Evolutionary conservation across 1,284 basidiomycete species (phyloP), one percentile per base, ranked within the genome.

Genomic region (Fomitopsis betulina): DNA sequence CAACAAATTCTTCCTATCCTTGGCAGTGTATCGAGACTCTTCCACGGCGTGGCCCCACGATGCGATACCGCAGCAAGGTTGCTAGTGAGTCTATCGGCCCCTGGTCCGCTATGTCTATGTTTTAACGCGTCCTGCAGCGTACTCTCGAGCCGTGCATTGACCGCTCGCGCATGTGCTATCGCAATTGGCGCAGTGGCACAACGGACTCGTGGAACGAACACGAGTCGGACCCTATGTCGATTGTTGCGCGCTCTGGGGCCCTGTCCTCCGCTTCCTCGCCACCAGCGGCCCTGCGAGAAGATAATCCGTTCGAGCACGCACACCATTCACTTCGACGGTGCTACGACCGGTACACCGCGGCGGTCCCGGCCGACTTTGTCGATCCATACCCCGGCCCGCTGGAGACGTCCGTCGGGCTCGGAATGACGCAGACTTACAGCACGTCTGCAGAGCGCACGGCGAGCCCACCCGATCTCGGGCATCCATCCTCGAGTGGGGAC

Each of bases 1-100:
- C 72, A 78, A 25, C 76, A 79, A 21, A 86, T 86, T 5, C 81
- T 88, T 69, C 70, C 76, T 19, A 85, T 89, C 62, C 74, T 89
- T 3, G 85, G 86, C 32, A 77, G 81, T 54, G 84, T 85, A 0
- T 80, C 80, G 61, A 65, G 78, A 17, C 72, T 89, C 17, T 89
- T 86, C 70, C 74, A 76, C 0, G 83, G 82, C 60, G 84, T 81
- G 0, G 77, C 81, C 10, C 66, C 70, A 17, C 76, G 82, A 53
- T 85, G 80, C 64, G 79, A 80, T 19, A 76, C 82, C 37, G 85
- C 84, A 2, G 75, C 79, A 0, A 86, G 82, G 64, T 83, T 83
- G 13, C 71, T 87, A 37, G 87, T 89, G 60, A 63, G 83, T 73
- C 33, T 37, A 40, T 40, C 13, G 8, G 19, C 12, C 2, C 8